Conservation (phyloP, 441 rosid species). For the Cnidoscolus chayamansa region DNA sequence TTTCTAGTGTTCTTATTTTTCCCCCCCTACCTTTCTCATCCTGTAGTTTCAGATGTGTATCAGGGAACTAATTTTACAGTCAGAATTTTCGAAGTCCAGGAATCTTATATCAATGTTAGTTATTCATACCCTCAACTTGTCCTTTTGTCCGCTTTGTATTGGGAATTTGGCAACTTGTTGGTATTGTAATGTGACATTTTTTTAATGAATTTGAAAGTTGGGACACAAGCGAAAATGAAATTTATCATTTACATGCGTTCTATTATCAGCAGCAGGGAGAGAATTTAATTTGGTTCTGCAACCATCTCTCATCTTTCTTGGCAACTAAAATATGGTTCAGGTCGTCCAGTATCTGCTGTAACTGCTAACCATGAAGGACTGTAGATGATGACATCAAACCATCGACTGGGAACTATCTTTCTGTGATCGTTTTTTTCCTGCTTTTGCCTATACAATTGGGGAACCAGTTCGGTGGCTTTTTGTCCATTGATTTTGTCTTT, state of each 20-base stretch:
- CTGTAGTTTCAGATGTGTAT: conserved; percentile 17
- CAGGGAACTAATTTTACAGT: conserved; percentile 12
- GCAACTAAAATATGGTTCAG: background rate
- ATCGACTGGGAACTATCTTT: no score
- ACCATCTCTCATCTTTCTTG: background rate
- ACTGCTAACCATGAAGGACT: no score
- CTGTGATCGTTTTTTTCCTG: no score
- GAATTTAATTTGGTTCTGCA: background rate
- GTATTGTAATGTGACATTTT: conserved; percentile 23
- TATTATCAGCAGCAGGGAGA: background rate
- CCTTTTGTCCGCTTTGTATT: background rate
- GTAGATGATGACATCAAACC: no score
- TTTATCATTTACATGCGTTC: no score
- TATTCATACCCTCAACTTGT: conserved; percentile 13
- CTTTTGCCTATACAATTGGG: no score
- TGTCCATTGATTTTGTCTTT: background rate
- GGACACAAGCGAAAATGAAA: background rate
- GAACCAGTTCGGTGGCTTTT: no score
- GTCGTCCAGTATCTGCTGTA: no score
- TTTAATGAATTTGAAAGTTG: conserved; percentile 19
- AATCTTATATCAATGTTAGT: conserved; percentile 12
- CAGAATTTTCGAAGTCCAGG: conserved; percentile 9
- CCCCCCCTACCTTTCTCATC: background rate
- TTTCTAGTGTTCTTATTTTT: background rate
- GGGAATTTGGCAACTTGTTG: background rate